Conservation (phyloP, 1,284 basidiomycete species). For the Leucoagaricus sp. region DNA sequence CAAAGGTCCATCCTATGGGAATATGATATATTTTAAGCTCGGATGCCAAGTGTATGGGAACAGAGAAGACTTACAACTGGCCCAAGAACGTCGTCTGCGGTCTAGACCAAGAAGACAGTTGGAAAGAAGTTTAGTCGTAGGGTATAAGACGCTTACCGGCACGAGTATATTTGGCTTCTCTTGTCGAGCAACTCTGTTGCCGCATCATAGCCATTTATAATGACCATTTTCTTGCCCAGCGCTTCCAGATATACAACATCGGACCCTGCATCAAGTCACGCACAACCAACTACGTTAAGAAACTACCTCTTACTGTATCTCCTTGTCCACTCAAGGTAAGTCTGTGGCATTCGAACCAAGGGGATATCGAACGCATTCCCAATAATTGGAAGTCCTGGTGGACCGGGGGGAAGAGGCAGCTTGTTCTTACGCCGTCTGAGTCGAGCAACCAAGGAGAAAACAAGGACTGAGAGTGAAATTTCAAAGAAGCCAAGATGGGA, state of each 20-base stretch:
- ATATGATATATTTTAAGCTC: background rate
- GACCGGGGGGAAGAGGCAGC: slow-evolving; percentile 7
- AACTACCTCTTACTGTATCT: slow-evolving; percentile 1
- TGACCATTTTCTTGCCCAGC: slow-evolving; percentile 6
- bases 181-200: slow-evolving; percentile 11
- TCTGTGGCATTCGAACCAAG: background rate
- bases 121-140: background rate
- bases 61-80: slow-evolving; percentile 1
- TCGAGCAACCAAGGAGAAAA: background rate
- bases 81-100: slow-evolving; percentile 9
- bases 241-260: slow-evolving; percentile 9
- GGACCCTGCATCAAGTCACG: slow-evolving; percentile 1
- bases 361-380: slow-evolving; percentile 14
- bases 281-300: background rate
- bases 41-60: background rate
- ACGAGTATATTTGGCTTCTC: slow-evolving; percentile 12
- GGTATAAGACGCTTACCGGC: slow-evolving; percentile 3
- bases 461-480: background rate
- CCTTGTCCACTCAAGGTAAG: slow-evolving; percentile 14
- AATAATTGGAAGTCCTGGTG: background rate
- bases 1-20: slow-evolving; percentile 10
- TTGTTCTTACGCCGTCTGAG: background rate
- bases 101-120: background rate
- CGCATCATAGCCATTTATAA: slow-evolving; percentile 3
- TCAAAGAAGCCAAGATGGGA: background rate